Evolutionary conservation across 805 yeast species (phyloP).

Genomic region (Teunomyces gatunensis): DNA sequence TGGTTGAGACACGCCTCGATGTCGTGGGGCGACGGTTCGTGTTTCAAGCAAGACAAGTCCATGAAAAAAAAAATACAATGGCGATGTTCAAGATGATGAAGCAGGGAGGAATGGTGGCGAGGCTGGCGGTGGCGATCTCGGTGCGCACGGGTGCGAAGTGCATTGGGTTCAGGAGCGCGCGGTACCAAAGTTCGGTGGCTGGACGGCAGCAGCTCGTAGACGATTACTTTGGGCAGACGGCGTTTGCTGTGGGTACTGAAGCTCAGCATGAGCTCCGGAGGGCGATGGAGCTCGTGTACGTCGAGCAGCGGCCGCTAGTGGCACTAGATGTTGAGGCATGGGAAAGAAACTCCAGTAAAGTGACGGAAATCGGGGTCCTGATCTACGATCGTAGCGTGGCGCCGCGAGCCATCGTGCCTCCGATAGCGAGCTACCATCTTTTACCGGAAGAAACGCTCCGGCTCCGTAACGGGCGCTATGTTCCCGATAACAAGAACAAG

Average conservation of each 20-base stretch:
- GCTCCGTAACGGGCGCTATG: constrained; percentile 16
- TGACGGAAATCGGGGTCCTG: constrained; percentile 26
- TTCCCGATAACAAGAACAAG: constrained; percentile 20
- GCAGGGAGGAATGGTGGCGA: not conserved
- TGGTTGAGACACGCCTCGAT: constrained; percentile 4
- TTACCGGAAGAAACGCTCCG: constrained; percentile 16
- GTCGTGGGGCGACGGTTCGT: constrained; percentile 9
- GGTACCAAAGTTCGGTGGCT: too few relatives aligned
- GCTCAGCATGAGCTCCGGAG: not conserved
- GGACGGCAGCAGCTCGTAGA: constrained; percentile 9
- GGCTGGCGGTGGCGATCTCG: too few relatives aligned
- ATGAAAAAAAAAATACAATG: not conserved
- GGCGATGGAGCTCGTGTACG: constrained; percentile 19
- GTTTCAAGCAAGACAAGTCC: constrained; percentile 1
- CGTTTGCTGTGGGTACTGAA: constrained; percentile 17
- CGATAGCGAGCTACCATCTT: constrained; percentile 18
- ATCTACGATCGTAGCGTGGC: constrained; percentile 21
- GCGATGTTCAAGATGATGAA: not conserved
- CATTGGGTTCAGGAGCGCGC: too few relatives aligned
- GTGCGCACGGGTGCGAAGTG: too few relatives aligned
- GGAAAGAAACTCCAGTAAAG: constrained; percentile 13
- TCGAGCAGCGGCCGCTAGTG: constrained; percentile 20
- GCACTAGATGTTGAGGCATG: constrained; percentile 29
- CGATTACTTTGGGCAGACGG: constrained; percentile 17
- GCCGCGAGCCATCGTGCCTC: constrained; percentile 14